Conservation (phyloP, 116 monocot species). For the Zostera marina region DNA sequence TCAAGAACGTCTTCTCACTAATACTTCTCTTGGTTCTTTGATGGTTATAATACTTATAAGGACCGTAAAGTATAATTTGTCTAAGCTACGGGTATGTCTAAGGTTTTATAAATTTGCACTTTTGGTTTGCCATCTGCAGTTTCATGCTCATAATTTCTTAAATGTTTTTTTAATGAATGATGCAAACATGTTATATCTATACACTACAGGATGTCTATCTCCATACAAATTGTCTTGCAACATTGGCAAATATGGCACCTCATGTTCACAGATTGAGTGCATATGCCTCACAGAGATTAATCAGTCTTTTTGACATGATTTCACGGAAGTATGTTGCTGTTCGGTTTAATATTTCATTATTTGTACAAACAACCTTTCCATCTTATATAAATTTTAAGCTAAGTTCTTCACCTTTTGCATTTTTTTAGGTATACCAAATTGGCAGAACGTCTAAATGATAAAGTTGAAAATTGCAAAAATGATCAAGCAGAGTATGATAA, state of each 20-base stretch:
- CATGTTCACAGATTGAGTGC: constrained; percentile 83
- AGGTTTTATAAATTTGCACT: background rate
- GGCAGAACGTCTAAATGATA: constrained; percentile 61
- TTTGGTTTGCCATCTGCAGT: background rate
- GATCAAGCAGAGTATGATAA: constrained; percentile 33
- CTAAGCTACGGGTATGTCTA: constrained; percentile 61
- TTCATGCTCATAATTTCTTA: background rate
- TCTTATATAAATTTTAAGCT: background rate
- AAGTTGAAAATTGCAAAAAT: constrained; percentile 20
- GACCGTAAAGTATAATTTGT: constrained; percentile 90
- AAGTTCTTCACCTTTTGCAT: background rate
- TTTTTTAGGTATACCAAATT: constrained; percentile 65
- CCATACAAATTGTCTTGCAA: constrained; percentile 95
- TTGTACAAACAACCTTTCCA: background rate
- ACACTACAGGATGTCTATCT: constrained; percentile 91
- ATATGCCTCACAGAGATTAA: constrained; percentile 95
- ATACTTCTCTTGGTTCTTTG: constrained; percentile 89
- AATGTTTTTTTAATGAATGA: background rate
- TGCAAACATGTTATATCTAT: constrained; percentile 1
- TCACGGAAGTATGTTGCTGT: constrained; percentile 61
- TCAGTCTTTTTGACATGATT: constrained; percentile 99
- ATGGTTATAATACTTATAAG: constrained; percentile 93
- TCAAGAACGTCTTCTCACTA: constrained; percentile 77
- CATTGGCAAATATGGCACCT: constrained; percentile 96
- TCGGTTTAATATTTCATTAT: background rate